Base-by-base conservation (phyloP, 2,329 filamentous ascomycete species). In the Penicillium oxalicum region DNA sequence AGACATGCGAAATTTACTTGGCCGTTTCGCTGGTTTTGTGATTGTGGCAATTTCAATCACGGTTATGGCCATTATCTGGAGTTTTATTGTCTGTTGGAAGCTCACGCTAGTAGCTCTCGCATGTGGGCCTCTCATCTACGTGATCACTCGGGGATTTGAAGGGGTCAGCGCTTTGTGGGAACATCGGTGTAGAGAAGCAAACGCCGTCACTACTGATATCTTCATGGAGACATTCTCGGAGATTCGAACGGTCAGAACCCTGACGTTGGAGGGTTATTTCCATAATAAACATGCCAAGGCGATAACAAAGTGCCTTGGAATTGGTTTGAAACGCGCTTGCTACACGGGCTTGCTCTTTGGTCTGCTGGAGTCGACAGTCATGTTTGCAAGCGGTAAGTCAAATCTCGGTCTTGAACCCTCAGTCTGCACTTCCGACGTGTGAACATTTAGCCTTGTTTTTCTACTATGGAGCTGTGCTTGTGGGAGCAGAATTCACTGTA, bases 1-100 rank as follows among this genome's bases (percentile, higher is more conserved):
- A 64, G 89, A 95, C 63, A 91, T 93, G 80, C 80, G 87, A 7
- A 90, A 88, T 57, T 72, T 97, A 0, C 76, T 95, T 0, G 86
- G 87, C 2, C 80, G 86, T 1, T 95, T 95, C 61, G 76, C 84
- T 0, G 85, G 86, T 1, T 81, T 86, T 45, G 67, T 86, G 0
- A 74, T 91, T 11, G 80, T 85, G 8, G 83, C 87, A 3, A 62
- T 75, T 0, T 69, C 81, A 44, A 91, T 95, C 77, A 76, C 87
- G 13, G 48, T 71, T 0, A 78, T 86, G n/a, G 83, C 88, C 0
- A 60, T 93, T 5, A 61, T 78, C 2, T 96, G 90, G 91, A 83
- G 88, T 4, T 66, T 94, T 12, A 64, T 76, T 0, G 78, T 86
- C 28, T 84, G 83, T 39, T 95, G 90, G 89, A 86, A 86, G 61